Percentiles rank a stretch among this genome's conserved stretches.
Conservation (phyloP, 2,329 filamentous ascomycete genomes). For the Alternaria consortialis region DNA sequence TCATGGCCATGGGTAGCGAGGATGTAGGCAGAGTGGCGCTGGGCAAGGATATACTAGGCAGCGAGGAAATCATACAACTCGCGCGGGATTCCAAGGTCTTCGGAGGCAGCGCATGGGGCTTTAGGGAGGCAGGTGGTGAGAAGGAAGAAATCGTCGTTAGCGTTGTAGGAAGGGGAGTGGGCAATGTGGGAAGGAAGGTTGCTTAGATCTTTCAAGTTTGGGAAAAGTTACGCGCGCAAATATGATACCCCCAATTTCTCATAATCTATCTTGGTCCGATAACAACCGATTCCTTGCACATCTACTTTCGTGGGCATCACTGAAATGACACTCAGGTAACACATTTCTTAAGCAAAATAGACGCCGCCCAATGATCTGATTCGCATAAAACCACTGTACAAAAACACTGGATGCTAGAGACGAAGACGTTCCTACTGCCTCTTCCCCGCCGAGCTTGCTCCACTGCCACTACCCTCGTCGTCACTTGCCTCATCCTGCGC, state of each 20-base stretch:
- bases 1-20: conserved; percentile 98
- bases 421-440: conserved; percentile 29
- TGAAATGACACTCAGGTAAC: not conserved
- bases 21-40: conserved; percentile 89
- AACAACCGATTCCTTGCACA: not conserved
- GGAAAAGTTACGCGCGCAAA: conserved; percentile 9
- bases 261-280: not conserved
- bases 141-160: conserved; percentile 80
- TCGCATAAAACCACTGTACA: conserved; percentile 5
- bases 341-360: not conserved
- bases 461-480: conserved; percentile 35
- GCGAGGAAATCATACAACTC: conserved; percentile 79
- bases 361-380: conserved; percentile 31
- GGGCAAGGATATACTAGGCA: conserved; percentile 81
- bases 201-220: conserved; percentile 53
- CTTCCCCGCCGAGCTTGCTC: conserved; percentile 33
- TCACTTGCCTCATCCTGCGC: conserved; percentile 30
- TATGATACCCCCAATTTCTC: conserved; percentile 28
- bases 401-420: not conserved
- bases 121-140: conserved; percentile 67
- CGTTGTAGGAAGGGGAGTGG: conserved; percentile 91
- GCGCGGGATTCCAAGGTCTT: conserved; percentile 89
- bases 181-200: conserved; percentile 94
- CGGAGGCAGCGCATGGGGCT: conserved; percentile 88
- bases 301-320: not conserved